A percentile compares a stretch with the other conserved stretches of the same genome.
Evolutionary conservation across 2,329 filamentous ascomycete genomes (phyloP).

Genomic region (Macroventuria anomochaeta): DNA sequence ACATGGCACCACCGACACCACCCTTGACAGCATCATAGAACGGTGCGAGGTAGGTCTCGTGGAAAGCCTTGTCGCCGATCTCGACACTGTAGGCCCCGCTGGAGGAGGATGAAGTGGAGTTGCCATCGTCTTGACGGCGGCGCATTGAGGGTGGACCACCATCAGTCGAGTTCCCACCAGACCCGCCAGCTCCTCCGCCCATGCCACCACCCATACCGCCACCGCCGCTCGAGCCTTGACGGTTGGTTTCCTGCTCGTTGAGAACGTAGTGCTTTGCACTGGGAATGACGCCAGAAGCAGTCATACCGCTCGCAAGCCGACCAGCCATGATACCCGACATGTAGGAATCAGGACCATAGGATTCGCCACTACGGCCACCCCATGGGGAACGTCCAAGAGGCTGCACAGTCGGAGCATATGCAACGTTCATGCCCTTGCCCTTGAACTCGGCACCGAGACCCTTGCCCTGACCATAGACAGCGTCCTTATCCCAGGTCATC

Average conservation of each 20-base stretch:
- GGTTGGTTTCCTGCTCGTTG: conserved; percentile 16
- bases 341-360: conserved; percentile 32
- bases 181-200: conserved; percentile 1
- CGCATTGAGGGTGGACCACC: conserved; percentile 5
- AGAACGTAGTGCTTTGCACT: conserved; percentile 54
- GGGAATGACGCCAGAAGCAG: conserved; percentile 50
- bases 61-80: conserved; percentile 67
- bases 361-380: conserved; percentile 30
- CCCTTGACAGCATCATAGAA: conserved; percentile 65
- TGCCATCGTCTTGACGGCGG: conserved; percentile 59
- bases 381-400: conserved; percentile 36
- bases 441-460: conserved; percentile 27
- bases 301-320: conserved; percentile 18
- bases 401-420: conserved; percentile 30
- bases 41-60: conserved; percentile 69
- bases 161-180: conserved; percentile 1
- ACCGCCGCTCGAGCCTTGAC: conserved; percentile 4
- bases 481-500: conserved; percentile 33
- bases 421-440: conserved; percentile 34
- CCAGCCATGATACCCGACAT: conserved; percentile 19
- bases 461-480: conserved; percentile 19
- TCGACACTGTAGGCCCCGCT: conserved; percentile 52
- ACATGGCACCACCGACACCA: conserved; percentile 66
- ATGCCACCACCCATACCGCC: conserved; percentile 7
- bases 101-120: conserved; percentile 36